phyloP scores from a whole-genome alignment of 306 rosid species.

The Abrus precatorius region DNA sequence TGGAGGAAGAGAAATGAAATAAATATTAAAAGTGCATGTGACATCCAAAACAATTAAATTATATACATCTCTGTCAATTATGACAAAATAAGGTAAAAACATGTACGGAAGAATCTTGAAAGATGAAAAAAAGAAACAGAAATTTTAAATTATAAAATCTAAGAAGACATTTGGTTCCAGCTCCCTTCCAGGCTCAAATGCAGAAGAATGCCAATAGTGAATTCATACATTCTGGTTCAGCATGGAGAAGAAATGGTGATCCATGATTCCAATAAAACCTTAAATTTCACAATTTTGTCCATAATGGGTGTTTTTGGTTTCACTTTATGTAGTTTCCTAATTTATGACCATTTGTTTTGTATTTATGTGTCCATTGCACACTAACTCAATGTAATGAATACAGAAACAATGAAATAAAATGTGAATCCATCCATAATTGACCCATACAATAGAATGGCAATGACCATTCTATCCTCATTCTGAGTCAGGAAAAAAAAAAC shows the following conservation, averaged over 20 bases:
- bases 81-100: constrained; percentile 1
- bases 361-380: not conserved
- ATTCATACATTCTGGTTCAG: not conserved
- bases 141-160: not conserved
- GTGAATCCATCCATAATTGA: not conserved
- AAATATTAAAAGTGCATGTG: not conserved
- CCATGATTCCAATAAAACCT: not conserved
- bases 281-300: not conserved
- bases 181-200: not conserved
- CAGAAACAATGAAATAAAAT: not conserved
- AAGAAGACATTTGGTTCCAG: not conserved
- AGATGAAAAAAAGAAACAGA: not conserved
- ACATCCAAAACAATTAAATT: constrained; percentile 1
- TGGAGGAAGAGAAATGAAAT: constrained; percentile 19
- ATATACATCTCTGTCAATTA: not conserved
- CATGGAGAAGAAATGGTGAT: not conserved
- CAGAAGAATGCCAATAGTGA: not conserved
- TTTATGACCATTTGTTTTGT: not conserved
- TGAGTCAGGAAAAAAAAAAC: no score
- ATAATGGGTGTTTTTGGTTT: not conserved
- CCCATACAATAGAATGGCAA: not conserved
- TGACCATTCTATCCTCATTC: not conserved
- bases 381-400: not conserved
- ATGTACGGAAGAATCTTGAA: not conserved
- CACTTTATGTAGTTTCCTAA: not conserved